Conservation (phyloP, 2,329 filamentous ascomycete species). For the Triangularia setosa region DNA sequence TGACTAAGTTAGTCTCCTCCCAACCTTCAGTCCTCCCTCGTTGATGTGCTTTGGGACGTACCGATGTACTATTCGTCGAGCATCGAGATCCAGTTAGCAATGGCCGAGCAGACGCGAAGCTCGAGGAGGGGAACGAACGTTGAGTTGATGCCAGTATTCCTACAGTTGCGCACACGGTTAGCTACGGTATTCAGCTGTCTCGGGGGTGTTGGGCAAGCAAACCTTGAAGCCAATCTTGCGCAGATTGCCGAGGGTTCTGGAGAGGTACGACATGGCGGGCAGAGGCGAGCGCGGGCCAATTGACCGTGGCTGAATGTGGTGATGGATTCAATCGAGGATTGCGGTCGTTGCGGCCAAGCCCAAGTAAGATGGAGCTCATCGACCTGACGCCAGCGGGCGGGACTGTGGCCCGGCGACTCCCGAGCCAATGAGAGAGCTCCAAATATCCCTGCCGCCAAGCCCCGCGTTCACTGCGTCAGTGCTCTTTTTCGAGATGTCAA, state of each 20-base stretch:
- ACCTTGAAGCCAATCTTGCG: constrained; percentile 87
- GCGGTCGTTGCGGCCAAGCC: constrained; percentile 10
- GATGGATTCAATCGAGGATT: constrained; percentile 13
- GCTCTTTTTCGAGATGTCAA: constrained; percentile 12
- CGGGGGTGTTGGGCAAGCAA: constrained; percentile 24
- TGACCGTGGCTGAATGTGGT: constrained; percentile 20
- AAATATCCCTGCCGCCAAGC: constrained; percentile 13
- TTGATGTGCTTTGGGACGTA: constrained; percentile 29
- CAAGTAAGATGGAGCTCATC: constrained; percentile 6
- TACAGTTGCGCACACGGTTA: constrained; percentile 36
- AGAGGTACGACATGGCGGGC: constrained; percentile 79
- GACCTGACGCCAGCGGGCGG: constrained; percentile 24
- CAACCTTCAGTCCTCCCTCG: background rate
- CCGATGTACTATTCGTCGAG: constrained; percentile 50
- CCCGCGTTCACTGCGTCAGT: constrained; percentile 1
- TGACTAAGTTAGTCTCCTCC: background rate
- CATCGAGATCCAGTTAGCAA: constrained; percentile 21
- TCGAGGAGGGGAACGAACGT: constrained; percentile 58
- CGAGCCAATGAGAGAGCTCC: constrained; percentile 26
- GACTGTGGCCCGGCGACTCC: constrained; percentile 7
- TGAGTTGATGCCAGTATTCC: constrained; percentile 90
- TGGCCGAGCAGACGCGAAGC: constrained; percentile 16
- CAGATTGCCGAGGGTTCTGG: constrained; percentile 81
- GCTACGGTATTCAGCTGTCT: background rate
- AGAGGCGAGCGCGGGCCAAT: constrained; percentile 32